Base-by-base conservation (phyloP, 2,329 filamentous ascomycete species). In the Colletotrichum lini region DNA sequence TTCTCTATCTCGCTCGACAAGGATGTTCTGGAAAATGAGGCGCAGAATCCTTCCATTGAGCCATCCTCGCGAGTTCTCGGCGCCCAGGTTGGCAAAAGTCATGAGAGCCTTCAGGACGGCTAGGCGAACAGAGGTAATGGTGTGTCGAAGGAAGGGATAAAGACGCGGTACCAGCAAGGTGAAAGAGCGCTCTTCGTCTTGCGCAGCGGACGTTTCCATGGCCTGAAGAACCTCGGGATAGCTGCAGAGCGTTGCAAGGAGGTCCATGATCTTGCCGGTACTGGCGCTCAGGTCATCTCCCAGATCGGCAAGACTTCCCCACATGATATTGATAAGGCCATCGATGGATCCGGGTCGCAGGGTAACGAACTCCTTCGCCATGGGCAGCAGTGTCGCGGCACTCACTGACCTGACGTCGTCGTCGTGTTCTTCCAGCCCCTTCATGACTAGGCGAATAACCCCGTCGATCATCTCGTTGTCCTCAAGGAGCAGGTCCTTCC, bases 181-280 rank as follows among this genome's bases (percentile, higher is more conserved):
- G 80, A 99, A 99, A 1, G 96, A 98, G 66, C 96, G 92, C 75
- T 95, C 92, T 15, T 94, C 89, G 77, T 98, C 93, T 76, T 93
- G 88, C 9, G 91, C 90, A 9, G 96, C 96, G 67, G 97, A 98
- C 40, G 86, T 85, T 82, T 97, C 97, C 96, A 99, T 99, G 16
- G 96, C 93, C 72, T 96, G 91, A 42, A 99, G 84, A 9, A 98
- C 96, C 82, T 98, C 90, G 0, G 94, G 94, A 84, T 98, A 99
- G 73, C 95, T 93, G 84, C 96, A 99, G 2, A 99, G 90, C 72
- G 96, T 98, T 16, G 97, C 96, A 21, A 99, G 87, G 50, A 99
- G 89, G 80, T 99, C 97, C 97, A 99, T 99, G 65, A 99, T 97
- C 67, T 95, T 97, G 58, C 96, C 96, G 12, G 97, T 99, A 80